Evolutionary conservation across 2,329 filamentous ascomycete genomes (phyloP), one percentile per base, ranked within the genome.

Genomic region (Epichloe typhina): DNA sequence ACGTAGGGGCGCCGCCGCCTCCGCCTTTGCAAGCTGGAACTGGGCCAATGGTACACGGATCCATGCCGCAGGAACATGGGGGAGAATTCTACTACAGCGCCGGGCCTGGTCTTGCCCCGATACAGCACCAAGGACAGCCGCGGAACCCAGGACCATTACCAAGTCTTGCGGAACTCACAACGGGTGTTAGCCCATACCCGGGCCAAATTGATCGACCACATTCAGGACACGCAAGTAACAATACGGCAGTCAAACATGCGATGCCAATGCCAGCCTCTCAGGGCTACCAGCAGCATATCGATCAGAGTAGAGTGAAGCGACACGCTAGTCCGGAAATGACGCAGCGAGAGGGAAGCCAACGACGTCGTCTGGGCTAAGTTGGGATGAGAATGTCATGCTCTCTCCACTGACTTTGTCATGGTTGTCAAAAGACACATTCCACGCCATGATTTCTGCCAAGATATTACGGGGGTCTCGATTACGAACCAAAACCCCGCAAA

Each of bases 121-220:
- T 79, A 41, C 75, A 78, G 50, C 66, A 66, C 15, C 67, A 67
- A 55, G 62, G 62, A 49, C 65, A 66, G 33, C 63, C 65, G 7
- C 61, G 66, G 31, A 65, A 66, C n/a, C 66, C 66, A 5, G 72
- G 69, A 0, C 68, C 76, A 54, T 66, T 84, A n/a, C 80, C 80
- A 1, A 74, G 79, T 47, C 71, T 84, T 15, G 74, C 76, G 37
- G 80, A 84, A 60, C 71, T 84, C 57, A 83, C 80, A 2, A 83
- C 79, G 0, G 80, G 80, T 12, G 69, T 82, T 35, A 80, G 75
- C 55, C 76, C 78, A 0, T 83, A 82, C 60, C 76, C 68, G 55
- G 76, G 75, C n/a, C 75, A 76, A 4, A 55, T 58, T 2, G 56
- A 60, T 40, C 39, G 74, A 7, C 65, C 69, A 3, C 69, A 60